A percentile compares a stretch with the other conserved stretches of the same genome.
Conservation (phyloP, 2,329 filamentous ascomycete genomes). For the Colletotrichum sp. region DNA sequence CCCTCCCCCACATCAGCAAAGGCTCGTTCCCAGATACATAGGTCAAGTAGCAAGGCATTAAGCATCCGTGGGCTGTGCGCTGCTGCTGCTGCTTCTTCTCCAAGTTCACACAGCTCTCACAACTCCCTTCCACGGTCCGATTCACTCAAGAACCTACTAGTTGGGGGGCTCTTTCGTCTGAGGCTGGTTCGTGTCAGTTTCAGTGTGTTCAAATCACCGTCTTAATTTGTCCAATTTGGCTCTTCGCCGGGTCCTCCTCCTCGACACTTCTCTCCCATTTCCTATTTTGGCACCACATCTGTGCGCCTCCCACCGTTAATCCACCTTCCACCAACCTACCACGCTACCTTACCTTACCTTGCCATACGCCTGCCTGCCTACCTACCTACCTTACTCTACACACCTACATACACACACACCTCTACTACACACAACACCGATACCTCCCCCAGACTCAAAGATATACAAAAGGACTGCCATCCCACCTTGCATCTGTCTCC, state of each 20-base stretch:
- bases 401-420: neutral
- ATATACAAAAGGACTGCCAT: slow-evolving; percentile 23
- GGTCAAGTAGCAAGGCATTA: slow-evolving; percentile 29
- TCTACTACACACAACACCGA: slow-evolving; percentile 15
- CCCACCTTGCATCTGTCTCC: slow-evolving; percentile 12
- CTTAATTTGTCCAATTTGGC: slow-evolving; percentile 28
- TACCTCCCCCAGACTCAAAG: neutral
- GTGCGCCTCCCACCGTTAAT: slow-evolving; percentile 36
- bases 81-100: slow-evolving; percentile 17
- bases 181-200: slow-evolving; percentile 34
- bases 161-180: slow-evolving; percentile 25
- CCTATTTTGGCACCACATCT: slow-evolving; percentile 43
- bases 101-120: slow-evolving; percentile 25
- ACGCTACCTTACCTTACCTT: neutral
- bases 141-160: slow-evolving; percentile 22
- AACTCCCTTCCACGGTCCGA: slow-evolving; percentile 24
- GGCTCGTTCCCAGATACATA: slow-evolving; percentile 33
- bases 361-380: slow-evolving; percentile 9
- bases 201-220: slow-evolving; percentile 24
- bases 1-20: slow-evolving; percentile 34
- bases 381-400: neutral
- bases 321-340: slow-evolving; percentile 14
- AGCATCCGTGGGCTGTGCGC: slow-evolving; percentile 29
- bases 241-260: slow-evolving; percentile 27
- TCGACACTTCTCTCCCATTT: slow-evolving; percentile 40